Conservation (phyloP, 352 stramenopile species). For the Phytopythium chamaehyphon region DNA sequence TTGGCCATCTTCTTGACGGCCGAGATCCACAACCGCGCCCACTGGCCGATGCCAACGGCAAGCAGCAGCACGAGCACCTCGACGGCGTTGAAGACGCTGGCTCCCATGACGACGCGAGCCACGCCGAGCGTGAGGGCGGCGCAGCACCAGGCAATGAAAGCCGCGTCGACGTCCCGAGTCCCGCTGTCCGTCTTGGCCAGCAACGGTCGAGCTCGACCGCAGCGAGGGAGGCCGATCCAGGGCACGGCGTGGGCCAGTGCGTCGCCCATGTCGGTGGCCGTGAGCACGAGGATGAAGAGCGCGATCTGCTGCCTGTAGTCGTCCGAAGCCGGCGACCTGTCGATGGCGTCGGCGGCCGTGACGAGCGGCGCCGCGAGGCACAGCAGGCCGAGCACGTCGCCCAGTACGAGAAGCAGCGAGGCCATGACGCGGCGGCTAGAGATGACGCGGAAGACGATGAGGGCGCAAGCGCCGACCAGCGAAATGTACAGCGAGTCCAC, state of each 20-base stretch:
- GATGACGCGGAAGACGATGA: conserved; percentile 44
- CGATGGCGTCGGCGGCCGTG: conserved; percentile 36
- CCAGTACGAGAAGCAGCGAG: conserved; percentile 35
- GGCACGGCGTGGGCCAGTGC: conserved; percentile 19
- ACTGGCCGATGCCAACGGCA: conserved; percentile 33
- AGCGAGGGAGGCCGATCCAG: conserved; percentile 12
- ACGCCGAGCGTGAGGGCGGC: conserved; percentile 28
- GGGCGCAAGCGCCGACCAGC: conserved; percentile 28
- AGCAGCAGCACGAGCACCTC: conserved; percentile 42
- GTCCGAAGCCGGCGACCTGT: conserved; percentile 25
- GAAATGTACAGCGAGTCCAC: conserved; percentile 45
- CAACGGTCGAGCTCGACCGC: background rate
- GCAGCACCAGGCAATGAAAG: conserved; percentile 24
- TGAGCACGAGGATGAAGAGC: conserved; percentile 43
- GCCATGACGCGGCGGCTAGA: conserved; percentile 47
- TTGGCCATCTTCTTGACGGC: conserved; percentile 40
- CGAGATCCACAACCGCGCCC: conserved; percentile 28
- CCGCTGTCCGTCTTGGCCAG: conserved; percentile 20
- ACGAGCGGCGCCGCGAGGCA: conserved; percentile 37
- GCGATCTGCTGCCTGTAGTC: conserved; percentile 33
- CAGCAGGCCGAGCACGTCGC: conserved; percentile 36
- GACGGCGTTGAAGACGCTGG: conserved; percentile 16
- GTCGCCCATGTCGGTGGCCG: conserved; percentile 39
- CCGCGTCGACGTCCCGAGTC: conserved; percentile 24
- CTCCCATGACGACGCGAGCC: conserved; percentile 18